Evolutionary conservation across 768 basidiomycete genomes (phyloP).

Genomic region (Multifurca ochricompacta): DNA sequence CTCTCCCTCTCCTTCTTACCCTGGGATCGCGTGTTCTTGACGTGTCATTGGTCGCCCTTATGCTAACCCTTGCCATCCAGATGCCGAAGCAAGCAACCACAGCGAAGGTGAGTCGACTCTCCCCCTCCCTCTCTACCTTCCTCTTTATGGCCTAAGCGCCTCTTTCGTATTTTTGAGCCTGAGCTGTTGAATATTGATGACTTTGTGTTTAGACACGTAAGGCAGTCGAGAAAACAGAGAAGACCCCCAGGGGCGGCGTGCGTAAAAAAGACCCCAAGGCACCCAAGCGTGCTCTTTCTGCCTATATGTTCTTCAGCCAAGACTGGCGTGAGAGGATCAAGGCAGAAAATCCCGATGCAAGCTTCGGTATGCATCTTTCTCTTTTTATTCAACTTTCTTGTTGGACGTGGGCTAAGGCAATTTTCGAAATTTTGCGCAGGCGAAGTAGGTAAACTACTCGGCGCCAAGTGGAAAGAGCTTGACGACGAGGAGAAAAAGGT

Average conservation of each 20-base stretch:
- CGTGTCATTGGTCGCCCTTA: conserved; percentile 37
- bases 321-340: conserved; percentile 96
- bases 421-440: conserved; percentile 36
- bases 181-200: conserved; percentile 10
- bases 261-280: conserved; percentile 74
- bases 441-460: conserved; percentile 90
- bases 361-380: conserved; percentile 61
- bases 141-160: conserved; percentile 13
- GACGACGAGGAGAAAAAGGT: conserved; percentile 90
- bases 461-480: conserved; percentile 96
- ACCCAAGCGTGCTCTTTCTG: conserved; percentile 89
- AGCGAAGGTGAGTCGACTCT: conserved; percentile 46
- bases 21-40: conserved; percentile 27
- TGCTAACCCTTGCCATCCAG: conserved; percentile 32
- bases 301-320: conserved; percentile 99
- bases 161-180: conserved; percentile 5
- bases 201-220: conserved; percentile 47
- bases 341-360: conserved; percentile 89
- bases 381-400: conserved; percentile 6
- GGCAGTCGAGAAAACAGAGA: conserved; percentile 67
- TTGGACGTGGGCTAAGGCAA: conserved; percentile 15
- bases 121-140: conserved; percentile 16
- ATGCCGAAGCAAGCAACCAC: conserved; percentile 77
- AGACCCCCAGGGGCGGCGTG: conserved; percentile 39
- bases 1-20: conserved; percentile 3